phyloP scores from a whole-genome alignment of 495 filamentous ascomycete genomes.

The Penicillium egyptiacum region DNA sequence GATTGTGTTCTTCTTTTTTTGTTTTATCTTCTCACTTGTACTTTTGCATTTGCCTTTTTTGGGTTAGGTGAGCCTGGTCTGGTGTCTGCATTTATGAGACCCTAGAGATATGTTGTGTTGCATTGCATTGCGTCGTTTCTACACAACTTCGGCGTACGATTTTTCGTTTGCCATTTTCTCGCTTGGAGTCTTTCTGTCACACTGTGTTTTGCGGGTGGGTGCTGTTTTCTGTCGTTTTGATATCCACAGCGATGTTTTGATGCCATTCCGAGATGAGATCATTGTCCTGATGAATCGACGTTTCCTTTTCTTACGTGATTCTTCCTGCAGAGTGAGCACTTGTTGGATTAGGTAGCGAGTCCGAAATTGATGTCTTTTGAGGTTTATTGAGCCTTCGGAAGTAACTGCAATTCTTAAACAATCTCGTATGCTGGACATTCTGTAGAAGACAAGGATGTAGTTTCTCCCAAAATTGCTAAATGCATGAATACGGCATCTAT shows the following conservation, averaged over 20 bases:
- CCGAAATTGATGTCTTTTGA: background rate
- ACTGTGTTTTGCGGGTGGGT: background rate
- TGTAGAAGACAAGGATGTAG: background rate
- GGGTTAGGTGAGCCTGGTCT: background rate
- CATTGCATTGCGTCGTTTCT: background rate
- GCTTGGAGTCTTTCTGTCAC: background rate
- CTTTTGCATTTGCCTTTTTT: background rate
- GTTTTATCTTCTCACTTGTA: conserved; percentile 10
- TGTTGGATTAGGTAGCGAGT: conserved; percentile 4
- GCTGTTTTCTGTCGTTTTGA: conserved; percentile 10
- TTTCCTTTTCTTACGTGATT: background rate
- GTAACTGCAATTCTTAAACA: background rate
- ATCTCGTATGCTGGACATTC: background rate
- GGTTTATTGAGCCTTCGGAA: background rate
- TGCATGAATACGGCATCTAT: background rate
- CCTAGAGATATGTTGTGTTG: background rate
- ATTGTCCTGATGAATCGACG: conserved; percentile 9
- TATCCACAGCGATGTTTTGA: conserved; percentile 10
- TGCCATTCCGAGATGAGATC: conserved; percentile 13
- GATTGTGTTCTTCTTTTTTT: background rate
- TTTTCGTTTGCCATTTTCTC: background rate
- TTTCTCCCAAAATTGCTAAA: background rate
- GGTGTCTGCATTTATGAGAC: conserved; percentile 1
- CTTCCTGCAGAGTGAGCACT: background rate
- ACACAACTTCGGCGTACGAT: background rate